Base-by-base conservation (phyloP, 768 basidiomycete genomes). In the Lentinus brumalis region DNA sequence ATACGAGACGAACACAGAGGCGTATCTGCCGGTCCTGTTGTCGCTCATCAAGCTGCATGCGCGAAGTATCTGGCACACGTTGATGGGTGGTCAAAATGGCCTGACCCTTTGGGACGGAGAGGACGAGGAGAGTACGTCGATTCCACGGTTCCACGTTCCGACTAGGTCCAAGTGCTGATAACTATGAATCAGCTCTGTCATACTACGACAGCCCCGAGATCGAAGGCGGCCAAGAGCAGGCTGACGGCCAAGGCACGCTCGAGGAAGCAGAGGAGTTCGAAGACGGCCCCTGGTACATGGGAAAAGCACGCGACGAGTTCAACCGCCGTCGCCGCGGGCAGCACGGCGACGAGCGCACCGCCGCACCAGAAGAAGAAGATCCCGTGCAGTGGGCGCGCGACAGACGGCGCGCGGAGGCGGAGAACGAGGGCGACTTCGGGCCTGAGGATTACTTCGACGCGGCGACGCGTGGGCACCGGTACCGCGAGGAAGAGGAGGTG, bases 371-470 rank as follows among this genome's bases (percentile, higher is more conserved):
- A 41, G 90, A 89, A 18, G 90, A 89, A 56, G 86, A 91, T 69
- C 89, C 84, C 1, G 83, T 92, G 41, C 84, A 92, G 87, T 94
- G 91, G 89, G 91, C 91, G 30, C 79, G 87, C 59, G 88, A 91
- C 10, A 83, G 88, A 47, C 79, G 88, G 64, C 84, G 84, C 53
- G 86, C 85, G 3, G 91, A 91, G 62, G 82, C 82, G 57, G 90
- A 90, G 31, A 83, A 85, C 29, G 89, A 92, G 31, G 79, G 80
- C 52, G 92, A 93, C 59, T 86, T 86, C 63, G 88, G 87, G 8
- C 87, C 91, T 0, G 93, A 95, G 50, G 92, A 93, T 68, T 92
- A 92, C 73, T 89, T 87, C 66, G 91, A 92, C 31, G 88, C 79
- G 3, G 82, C 84, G 5, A 60, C 85, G 64, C 82, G 87, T 26